Evolutionary conservation across 1,139 yeast genomes (phyloP), one percentile per base, ranked within the genome.

Genomic region (Scheffersomyces parashehatae): DNA sequence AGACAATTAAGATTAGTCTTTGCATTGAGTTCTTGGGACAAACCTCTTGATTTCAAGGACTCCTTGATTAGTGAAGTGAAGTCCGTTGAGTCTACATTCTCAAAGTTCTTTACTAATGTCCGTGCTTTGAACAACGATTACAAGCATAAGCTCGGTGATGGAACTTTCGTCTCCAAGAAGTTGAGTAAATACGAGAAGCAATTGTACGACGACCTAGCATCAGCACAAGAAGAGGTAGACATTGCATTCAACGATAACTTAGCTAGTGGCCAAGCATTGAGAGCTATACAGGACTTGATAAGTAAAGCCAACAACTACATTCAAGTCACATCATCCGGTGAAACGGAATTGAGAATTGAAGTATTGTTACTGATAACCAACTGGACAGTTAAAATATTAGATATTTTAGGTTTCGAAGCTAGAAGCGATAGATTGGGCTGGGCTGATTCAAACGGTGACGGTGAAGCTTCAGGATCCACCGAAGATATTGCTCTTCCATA

Each of bases 11-110:
- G 99, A 53, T 75, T 93, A 54, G 91, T 91, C 10, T 93, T 93
- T 72, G 95, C 96, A 2, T 75, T 88, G 56, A 89, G 87, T 50
- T 88, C 86, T 53, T 93, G 99, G 99, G 93, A 90, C 58, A 83
- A 81, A 57, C 95, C 91, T 50, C 73, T 93, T 43, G 99, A 93
- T 65, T 93, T 93, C 69, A 93, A 91, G 67, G 93, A 86, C 56
- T 75, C 85, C 37, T 73, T 93, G 49, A 68, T 89, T 42, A 70
- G 75, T 45, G 97, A 91, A 62, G 96, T 88, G 26, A 84, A 77
- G 62, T 73, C 91, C 1, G 73, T 80, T 44, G 98, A 93, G 66
- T 72, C 85, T 2, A 68, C 91, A 1, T 64, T 89, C 45, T 82
- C 82, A 53, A 93, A 89, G 59, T 93, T 87, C 61, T 93, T 95